Evolutionary conservation across 169 alveolate genomes (phyloP).

Genomic region (Cystoisospora suis): DNA sequence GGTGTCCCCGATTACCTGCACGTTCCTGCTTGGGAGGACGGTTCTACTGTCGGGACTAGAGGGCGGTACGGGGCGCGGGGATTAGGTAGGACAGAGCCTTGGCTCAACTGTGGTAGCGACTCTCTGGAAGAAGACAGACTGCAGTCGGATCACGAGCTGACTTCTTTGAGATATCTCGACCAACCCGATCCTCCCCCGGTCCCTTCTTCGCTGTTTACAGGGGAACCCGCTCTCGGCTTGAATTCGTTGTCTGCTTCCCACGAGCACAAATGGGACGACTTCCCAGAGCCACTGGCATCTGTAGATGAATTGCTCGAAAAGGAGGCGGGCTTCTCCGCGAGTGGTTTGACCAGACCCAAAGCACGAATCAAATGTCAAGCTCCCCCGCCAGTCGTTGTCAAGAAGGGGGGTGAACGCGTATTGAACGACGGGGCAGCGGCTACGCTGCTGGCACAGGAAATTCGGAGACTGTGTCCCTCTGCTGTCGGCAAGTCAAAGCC

Average conservation of each 20-base stretch:
- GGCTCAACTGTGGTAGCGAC: too few species aligned
- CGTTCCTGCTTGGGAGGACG: too few species aligned
- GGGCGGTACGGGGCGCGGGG: too few species aligned
- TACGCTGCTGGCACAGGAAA: background rate
- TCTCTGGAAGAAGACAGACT: too few species aligned
- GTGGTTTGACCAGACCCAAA: too few species aligned
- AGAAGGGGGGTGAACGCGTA: background rate
- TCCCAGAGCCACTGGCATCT: background rate
- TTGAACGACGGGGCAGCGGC: background rate
- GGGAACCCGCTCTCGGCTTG: background rate
- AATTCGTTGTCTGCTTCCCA: background rate
- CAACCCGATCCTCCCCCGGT: too few species aligned
- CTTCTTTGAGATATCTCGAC: too few species aligned
- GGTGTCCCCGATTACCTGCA: too few species aligned
- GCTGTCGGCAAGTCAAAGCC: background rate
- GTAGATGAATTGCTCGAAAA: background rate
- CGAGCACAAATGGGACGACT: background rate
- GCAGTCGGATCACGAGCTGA: too few species aligned
- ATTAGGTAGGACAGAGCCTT: too few species aligned
- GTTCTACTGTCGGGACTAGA: too few species aligned
- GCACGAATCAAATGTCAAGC: background rate
- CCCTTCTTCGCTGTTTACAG: background rate
- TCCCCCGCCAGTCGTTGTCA: background rate
- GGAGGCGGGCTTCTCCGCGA: too few species aligned
- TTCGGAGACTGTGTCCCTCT: background rate